Percentiles rank a stretch among this genome's conserved stretches.
Evolutionary conservation across 2,329 filamentous ascomycete species (phyloP).

Genomic region (Leptographium wingfieldii): DNA sequence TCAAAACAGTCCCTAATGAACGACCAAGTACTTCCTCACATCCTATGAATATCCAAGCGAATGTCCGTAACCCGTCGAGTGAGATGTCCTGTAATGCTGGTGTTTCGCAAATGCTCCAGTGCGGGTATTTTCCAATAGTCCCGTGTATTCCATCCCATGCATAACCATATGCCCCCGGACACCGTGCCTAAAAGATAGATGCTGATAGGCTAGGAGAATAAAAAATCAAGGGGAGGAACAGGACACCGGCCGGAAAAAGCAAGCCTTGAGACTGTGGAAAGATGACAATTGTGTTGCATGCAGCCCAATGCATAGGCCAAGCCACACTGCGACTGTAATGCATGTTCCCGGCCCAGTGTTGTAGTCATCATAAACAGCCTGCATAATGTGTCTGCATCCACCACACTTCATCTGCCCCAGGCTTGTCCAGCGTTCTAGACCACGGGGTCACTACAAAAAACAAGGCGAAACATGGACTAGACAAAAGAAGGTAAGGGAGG

Average conservation of each 20-base stretch:
- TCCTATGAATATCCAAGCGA: background rate
- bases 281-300: background rate
- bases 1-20: background rate
- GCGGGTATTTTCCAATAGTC: background rate
- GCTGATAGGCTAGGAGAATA: background rate
- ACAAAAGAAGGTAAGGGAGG: background rate
- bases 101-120: background rate
- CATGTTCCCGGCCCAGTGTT: background rate
- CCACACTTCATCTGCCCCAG: background rate
- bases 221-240: background rate
- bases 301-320: background rate
- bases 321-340: background rate
- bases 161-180: background rate
- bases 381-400: background rate
- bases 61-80: background rate
- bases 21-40: background rate
- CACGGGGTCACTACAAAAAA: background rate
- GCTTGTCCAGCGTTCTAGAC: background rate
- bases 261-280: background rate
- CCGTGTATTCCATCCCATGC: background rate
- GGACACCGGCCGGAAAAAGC: background rate
- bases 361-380: background rate
- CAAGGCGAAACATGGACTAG: background rate
- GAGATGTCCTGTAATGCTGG: background rate
- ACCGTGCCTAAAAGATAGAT: background rate